Evolutionary conservation across 1,284 basidiomycete species (phyloP), one percentile per base, ranked within the genome.

Genomic region (Ganoderma lucidum): DNA sequence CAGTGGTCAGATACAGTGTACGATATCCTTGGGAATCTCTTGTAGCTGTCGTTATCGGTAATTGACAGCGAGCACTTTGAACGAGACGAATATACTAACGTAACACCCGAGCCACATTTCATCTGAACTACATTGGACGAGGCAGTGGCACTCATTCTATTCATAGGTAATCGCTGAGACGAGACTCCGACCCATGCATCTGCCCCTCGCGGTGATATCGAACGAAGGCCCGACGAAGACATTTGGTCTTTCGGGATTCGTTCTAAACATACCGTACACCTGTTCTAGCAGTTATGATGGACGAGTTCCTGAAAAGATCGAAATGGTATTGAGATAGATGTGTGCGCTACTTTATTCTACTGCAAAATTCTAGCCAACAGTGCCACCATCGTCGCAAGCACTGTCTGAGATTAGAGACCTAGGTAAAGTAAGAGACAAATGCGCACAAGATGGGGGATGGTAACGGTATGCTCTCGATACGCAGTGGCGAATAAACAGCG

Each of bases 11-110:
- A n/a, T n/a, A 44, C 19, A 41, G 37, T 66, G 48, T 66, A 66
- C 51, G 39, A 53, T 62, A 63, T 63, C 61, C 39, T 59, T 32
- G 66, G 61, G 60, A 41, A 17, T 55, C 14, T 30, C 39, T 48
- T 15, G 48, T 23, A 19, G 65, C 60, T 66, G 65, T 53, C 60
- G 48, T 61, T 44, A n/a, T 66, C 17, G 65, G 65, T 62, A 62
- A 55, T 66, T 51, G 65, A 32, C 65, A 66, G 65, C 60, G 42
- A 62, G 65, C 62, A 66, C 65, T 8, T n/a, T 6, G 48, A 23
- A 39, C 63, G 23, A 39, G 41, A 61, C 9, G 19, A 65, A 66
- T 66, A 61, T 37, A 61, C 39, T 53, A 61, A 19, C 14, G 23
- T 30, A 53, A 14, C 23, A 28, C 10, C n/a, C 12, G 45, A 48